A percentile compares a stretch with the other conserved stretches of the same genome.
Conservation (phyloP, 495 filamentous ascomycete species). For the Melanomma pulvis-pyrius region DNA sequence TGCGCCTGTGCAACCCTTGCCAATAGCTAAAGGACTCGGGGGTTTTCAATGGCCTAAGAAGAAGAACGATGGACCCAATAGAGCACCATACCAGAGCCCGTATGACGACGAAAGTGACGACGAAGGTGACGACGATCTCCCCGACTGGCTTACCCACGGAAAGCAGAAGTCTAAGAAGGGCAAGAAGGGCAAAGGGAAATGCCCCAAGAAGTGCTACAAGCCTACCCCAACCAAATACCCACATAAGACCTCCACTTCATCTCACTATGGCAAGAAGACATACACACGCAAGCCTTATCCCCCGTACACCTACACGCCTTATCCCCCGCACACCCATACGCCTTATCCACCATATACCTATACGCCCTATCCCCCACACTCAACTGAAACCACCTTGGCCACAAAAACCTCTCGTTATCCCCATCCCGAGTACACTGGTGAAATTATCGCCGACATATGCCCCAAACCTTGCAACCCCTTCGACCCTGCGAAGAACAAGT, state of each 20-base stretch:
- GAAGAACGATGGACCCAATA: neutral
- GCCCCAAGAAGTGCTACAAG: constrained; percentile 12
- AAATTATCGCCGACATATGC: neutral
- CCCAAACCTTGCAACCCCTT: constrained; percentile 6
- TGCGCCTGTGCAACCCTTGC: neutral
- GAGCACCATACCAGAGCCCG: neutral
- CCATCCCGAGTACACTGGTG: neutral
- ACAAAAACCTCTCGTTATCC: neutral
- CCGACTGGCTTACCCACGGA: constrained; percentile 2
- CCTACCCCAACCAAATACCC: neutral
- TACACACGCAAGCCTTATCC: neutral
- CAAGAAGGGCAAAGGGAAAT: neutral
- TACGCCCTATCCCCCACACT: neutral
- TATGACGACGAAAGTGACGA: neutral
- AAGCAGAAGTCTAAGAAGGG: neutral
- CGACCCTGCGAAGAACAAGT: constrained; percentile 10
- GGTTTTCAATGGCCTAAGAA: constrained; percentile 8
- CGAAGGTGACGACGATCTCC: constrained; percentile 10
- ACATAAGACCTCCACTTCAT: neutral
- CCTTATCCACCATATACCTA: neutral
- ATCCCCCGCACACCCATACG: neutral
- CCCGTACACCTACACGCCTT: neutral
- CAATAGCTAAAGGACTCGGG: neutral
- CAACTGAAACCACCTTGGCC: neutral
- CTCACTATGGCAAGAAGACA: neutral